Evolutionary conservation across 2,329 filamentous ascomycete species (phyloP).

Genomic region (Fusarium succisae): DNA sequence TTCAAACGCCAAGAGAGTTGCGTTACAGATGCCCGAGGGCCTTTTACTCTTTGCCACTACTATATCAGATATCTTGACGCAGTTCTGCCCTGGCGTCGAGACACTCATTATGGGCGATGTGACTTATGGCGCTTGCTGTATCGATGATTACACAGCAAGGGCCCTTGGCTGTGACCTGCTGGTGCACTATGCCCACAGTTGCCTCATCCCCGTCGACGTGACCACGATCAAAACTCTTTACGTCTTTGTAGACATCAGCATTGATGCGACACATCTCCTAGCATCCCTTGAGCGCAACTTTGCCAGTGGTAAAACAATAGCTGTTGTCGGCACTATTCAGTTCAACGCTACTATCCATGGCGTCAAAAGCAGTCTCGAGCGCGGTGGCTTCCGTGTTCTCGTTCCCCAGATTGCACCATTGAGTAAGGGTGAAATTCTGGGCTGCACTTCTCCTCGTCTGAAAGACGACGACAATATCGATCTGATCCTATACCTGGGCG

Average conservation of each 20-base stretch:
- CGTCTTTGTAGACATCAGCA: constrained; percentile 97
- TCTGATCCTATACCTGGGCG: constrained; percentile 86
- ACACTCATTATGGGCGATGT: constrained; percentile 99
- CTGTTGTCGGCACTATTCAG: constrained; percentile 95
- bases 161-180: constrained; percentile 93
- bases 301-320: constrained; percentile 82
- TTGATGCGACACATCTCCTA: constrained; percentile 88
- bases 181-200: constrained; percentile 97
- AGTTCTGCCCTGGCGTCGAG: constrained; percentile 91
- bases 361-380: constrained; percentile 78
- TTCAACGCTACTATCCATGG: constrained; percentile 98
- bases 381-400: constrained; percentile 83
- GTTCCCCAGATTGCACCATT: constrained; percentile 93
- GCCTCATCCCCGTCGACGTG: constrained; percentile 93
- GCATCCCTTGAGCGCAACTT: constrained; percentile 92
- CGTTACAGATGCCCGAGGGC: constrained; percentile 97
- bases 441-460: constrained; percentile 90
- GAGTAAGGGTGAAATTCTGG: constrained; percentile 94
- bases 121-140: constrained; percentile 97
- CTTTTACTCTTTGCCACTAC: constrained; percentile 95
- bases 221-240: constrained; percentile 98
- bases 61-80: constrained; percentile 93
- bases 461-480: constrained; percentile 69
- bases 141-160: constrained; percentile 96
- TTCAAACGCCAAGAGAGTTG: constrained; percentile 81